Conservation (phyloP, 2,329 filamentous ascomycete genomes). For the Grosmannia huntii region DNA sequence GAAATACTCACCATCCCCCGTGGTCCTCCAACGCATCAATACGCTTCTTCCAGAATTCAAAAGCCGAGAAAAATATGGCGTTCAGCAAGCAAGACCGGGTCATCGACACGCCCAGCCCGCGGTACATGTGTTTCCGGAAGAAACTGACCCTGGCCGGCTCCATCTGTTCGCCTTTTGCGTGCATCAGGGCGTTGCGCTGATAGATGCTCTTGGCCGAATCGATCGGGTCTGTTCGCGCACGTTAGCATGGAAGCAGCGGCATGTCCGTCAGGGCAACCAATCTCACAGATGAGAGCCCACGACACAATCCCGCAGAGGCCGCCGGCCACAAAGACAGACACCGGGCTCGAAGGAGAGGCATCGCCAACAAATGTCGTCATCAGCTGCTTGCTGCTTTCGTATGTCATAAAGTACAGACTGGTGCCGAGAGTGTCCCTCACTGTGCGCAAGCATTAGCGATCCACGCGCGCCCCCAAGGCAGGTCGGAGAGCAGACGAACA, state of each 20-base stretch:
- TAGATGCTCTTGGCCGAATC: conserved; percentile 80
- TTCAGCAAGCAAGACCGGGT: conserved; percentile 71
- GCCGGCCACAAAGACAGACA: conserved; percentile 66
- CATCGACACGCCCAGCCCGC: conserved; percentile 74
- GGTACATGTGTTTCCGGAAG: conserved; percentile 67
- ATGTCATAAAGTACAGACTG: conserved; percentile 78
- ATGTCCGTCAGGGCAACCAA: not conserved
- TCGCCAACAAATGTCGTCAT: conserved; percentile 62
- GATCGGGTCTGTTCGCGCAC: conserved; percentile 43
- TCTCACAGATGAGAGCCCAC: conserved; percentile 62
- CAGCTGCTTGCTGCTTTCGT: conserved; percentile 75
- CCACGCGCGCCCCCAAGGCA: not conserved
- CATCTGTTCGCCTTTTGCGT: conserved; percentile 50
- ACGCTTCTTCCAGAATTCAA: conserved; percentile 68
- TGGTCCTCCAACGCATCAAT: conserved; percentile 42
- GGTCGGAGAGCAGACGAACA: conserved; percentile 37
- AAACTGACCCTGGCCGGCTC: conserved; percentile 64
- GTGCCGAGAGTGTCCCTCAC: conserved; percentile 77
- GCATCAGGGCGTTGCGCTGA: conserved; percentile 66
- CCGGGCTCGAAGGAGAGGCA: conserved; percentile 61
- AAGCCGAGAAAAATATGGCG: conserved; percentile 80
- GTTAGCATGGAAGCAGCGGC: not conserved
- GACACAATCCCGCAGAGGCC: conserved; percentile 73
- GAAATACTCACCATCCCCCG: not conserved
- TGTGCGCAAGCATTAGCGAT: conserved; percentile 18